These are phyloP conservation scores for Nannochloris sp. DNA, from an alignment of 139 green algal genomes.

Conservation along the genomic window DNA sequence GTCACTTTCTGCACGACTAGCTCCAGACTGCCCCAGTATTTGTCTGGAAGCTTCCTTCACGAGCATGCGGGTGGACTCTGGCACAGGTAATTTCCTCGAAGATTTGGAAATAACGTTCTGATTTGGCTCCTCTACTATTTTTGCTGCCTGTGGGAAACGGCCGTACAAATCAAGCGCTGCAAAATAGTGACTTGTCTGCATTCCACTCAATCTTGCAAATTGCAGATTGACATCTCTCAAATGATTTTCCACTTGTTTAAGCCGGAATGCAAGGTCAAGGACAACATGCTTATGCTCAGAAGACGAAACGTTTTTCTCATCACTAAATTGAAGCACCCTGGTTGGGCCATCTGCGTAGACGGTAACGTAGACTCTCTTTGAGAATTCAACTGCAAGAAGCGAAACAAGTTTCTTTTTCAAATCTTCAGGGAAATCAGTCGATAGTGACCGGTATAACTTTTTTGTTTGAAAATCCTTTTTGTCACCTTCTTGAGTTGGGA, in stretches of 20 bases:
- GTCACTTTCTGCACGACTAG: no score
- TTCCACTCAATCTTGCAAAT: slow-evolving; percentile 35
- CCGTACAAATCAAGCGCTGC: slow-evolving; percentile 41
- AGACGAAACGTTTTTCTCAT: slow-evolving; percentile 39
- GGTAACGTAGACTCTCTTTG: slow-evolving; percentile 61
- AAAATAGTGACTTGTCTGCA: slow-evolving; percentile 8
- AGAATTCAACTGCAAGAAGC: slow-evolving; percentile 41
- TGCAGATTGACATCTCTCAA: slow-evolving; percentile 29
- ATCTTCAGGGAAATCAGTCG: slow-evolving; percentile 26
- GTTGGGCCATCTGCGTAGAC: slow-evolving; percentile 81
- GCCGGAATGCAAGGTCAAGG: slow-evolving; percentile 42
- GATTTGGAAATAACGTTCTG: neutral
- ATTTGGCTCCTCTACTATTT: neutral
- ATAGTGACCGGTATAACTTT: slow-evolving; percentile 17
- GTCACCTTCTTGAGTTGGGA: slow-evolving; percentile 28
- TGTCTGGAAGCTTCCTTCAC: slow-evolving; percentile 6
- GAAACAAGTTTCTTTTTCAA: slow-evolving; percentile 37
- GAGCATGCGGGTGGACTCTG: neutral
- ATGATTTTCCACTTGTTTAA: slow-evolving; percentile 44
- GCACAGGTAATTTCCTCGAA: slow-evolving; percentile 17
- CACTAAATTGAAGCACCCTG: slow-evolving; percentile 70
- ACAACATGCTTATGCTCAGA: slow-evolving; percentile 48
- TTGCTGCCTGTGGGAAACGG: slow-evolving; percentile 1
- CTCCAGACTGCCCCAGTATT: neutral
- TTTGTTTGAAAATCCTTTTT: neutral